Evolutionary conservation across 495 filamentous ascomycete species (phyloP).

Genomic region (Platismatia glauca): DNA sequence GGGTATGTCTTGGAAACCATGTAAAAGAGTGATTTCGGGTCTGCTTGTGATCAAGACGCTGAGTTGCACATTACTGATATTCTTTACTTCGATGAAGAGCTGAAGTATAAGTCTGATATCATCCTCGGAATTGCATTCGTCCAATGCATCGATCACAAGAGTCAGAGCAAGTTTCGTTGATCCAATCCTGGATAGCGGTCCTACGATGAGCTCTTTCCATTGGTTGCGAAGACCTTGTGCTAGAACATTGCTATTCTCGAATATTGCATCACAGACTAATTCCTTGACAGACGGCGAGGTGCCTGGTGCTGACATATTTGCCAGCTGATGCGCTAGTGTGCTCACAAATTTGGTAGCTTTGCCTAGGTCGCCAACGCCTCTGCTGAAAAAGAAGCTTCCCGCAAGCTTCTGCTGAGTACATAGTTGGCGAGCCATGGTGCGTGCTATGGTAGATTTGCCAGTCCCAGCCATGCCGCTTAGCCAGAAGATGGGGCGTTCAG

Average conservation of each 20-base stretch:
- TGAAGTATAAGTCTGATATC: constrained; percentile 34
- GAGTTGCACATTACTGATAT: constrained; percentile 17
- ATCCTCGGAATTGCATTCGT: constrained; percentile 40
- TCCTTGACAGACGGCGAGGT: constrained; percentile 22
- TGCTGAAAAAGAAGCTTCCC: constrained; percentile 47
- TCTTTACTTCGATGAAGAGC: constrained; percentile 26
- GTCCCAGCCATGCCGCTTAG: constrained; percentile 37
- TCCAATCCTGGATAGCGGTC: constrained; percentile 27
- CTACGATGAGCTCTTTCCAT: constrained; percentile 41
- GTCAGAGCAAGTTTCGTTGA: constrained; percentile 9
- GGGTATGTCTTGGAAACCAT: constrained; percentile 25
- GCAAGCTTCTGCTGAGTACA: constrained; percentile 21
- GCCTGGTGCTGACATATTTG: constrained; percentile 13
- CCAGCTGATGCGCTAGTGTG: constrained; percentile 38
- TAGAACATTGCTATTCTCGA: constrained; percentile 30
- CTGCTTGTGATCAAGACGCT: constrained; percentile 37
- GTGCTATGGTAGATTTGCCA: constrained; percentile 38
- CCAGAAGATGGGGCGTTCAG: constrained; percentile 34
- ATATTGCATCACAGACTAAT: constrained; percentile 32
- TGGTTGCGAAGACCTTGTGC: constrained; percentile 36
- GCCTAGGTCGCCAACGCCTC: constrained; percentile 36
- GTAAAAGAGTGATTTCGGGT: constrained; percentile 37
- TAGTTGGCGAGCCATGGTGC: constrained; percentile 26
- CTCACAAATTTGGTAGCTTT: constrained; percentile 36
- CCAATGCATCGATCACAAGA: constrained; percentile 45